These are phyloP conservation scores for Picea sitchensis DNA, from an alignment of 75 land plant genomes.

Conservation along the genomic window DNA sequence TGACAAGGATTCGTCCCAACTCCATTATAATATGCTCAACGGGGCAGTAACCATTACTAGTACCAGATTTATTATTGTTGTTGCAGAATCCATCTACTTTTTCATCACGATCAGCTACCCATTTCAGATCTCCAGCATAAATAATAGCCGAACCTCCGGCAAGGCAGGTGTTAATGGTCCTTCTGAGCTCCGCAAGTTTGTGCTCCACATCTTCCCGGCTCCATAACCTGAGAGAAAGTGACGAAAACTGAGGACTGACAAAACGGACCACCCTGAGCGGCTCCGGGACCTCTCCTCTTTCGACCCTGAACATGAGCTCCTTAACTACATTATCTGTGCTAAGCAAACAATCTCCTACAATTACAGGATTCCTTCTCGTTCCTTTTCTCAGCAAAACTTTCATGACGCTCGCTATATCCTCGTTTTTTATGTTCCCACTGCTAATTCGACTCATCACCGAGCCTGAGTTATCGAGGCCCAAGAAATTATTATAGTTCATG, in stretches of 20 bases:
- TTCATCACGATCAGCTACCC: slow-evolving; percentile 39
- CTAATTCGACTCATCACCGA: slow-evolving; percentile 5
- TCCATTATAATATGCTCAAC: slow-evolving; percentile 35
- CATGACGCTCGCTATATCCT: slow-evolving; percentile 31
- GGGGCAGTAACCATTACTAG: slow-evolving; percentile 16
- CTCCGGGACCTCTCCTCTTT: slow-evolving; percentile 37
- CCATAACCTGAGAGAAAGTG: not conserved
- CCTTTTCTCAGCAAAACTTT: slow-evolving; percentile 31
- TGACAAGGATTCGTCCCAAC: slow-evolving; percentile 24
- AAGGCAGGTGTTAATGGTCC: slow-evolving; percentile 20
- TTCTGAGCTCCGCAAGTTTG: slow-evolving; percentile 43
- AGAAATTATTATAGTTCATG: not conserved
- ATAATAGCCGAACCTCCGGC: slow-evolving; percentile 48
- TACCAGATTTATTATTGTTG: not conserved
- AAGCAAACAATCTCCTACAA: slow-evolving; percentile 43
- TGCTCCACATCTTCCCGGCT: slow-evolving; percentile 13
- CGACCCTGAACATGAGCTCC: slow-evolving; percentile 31
- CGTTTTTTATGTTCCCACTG: slow-evolving; percentile 6
- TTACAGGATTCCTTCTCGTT: slow-evolving; percentile 30
- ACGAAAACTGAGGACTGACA: slow-evolving; percentile 22
- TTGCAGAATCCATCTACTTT: not conserved
- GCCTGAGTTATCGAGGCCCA: slow-evolving; percentile 18
- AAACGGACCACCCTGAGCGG: slow-evolving; percentile 20
- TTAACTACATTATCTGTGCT: slow-evolving; percentile 25
- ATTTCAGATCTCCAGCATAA: slow-evolving; percentile 69